Base-by-base conservation (phyloP, 2,329 filamentous ascomycete species). In the Xylaria multiplex region DNA sequence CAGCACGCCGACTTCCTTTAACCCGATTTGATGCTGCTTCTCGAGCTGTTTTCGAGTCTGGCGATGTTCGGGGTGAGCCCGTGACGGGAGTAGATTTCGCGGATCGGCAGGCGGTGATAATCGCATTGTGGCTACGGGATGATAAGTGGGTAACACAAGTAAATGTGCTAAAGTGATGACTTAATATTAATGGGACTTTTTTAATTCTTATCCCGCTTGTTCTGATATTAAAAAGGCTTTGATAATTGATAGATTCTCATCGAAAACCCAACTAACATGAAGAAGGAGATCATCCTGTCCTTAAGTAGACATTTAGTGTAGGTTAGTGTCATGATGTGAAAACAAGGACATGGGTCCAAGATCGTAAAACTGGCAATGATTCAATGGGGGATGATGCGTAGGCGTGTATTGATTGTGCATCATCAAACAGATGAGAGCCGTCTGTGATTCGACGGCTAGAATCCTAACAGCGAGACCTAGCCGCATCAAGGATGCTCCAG, bases 11-110 rank as follows among this genome's bases (percentile, higher is more conserved):
- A 74, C 71, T 35, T 79, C 77, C 4, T 73, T 77, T 78, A 81
- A 82, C 60, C 79, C 77, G 72, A 82, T 84, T 37, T 78, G 78
- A 65, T 75, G 70, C 35, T 80, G 71, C 69, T 80, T 79, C 63
- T 82, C 81, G 53, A 81, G 66, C 37, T 78, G 66, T 62, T 83
- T 81, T 66, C 79, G 77, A 27, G 42, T 27, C 19, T 71, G 66
- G 14, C 81, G 78, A 55, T 77, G 73, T n/a, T 80, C 75, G 0
- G 78, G 77, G 63, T 82, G 76, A 1, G 79, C 79, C 19, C 73
- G 75, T n/a, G 77, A 79, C 4, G 81, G 79, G 2, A 79, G 71
- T 0, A 74, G 71, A 40, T 78, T 75, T 1, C 72, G 73, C 2
- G 75, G 70, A 53, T 74, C 66, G 2, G 46, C 2, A 9, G 68